A percentile compares a stretch with the other conserved stretches of the same genome.
These are phyloP conservation scores for Fusarium nanum DNA, from an alignment of 2,329 filamentous ascomycete genomes.

Conservation along the genomic window DNA sequence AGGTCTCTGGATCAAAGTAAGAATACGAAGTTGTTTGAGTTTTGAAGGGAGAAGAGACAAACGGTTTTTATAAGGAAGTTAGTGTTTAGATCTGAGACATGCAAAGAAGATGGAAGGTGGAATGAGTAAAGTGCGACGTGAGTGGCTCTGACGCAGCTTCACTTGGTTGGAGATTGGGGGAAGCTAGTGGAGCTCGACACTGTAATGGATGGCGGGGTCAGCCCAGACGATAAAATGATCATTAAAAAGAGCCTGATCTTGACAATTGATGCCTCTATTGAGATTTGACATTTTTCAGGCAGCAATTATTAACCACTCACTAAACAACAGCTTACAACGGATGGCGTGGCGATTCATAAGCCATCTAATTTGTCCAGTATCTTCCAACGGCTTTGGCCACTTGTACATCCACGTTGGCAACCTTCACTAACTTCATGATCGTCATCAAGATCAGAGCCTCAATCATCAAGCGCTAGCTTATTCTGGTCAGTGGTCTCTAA, in stretches of 20 bases:
- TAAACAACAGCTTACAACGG: neutral
- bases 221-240: neutral
- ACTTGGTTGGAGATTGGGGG: conserved; percentile 18
- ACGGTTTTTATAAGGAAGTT: conserved; percentile 1
- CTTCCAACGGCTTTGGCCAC: conserved; percentile 4
- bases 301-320: neutral
- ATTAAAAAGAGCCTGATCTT: conserved; percentile 20
- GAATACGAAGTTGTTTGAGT: neutral
- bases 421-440: conserved; percentile 39
- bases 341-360: conserved; percentile 28
- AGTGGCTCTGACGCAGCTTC: conserved; percentile 9
- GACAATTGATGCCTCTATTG: neutral
- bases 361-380: neutral
- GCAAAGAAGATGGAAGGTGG: neutral
- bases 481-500: conserved; percentile 13
- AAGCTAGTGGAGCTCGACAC: conserved; percentile 33
- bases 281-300: conserved; percentile 1
- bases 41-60: neutral
- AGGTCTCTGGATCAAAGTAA: neutral
- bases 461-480: conserved; percentile 28
- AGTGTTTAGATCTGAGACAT: conserved; percentile 23
- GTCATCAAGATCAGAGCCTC: conserved; percentile 38
- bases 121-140: conserved; percentile 1
- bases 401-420: conserved; percentile 19
- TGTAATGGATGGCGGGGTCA: conserved; percentile 30